A percentile compares a stretch with the other conserved stretches of the same genome.
phyloP scores from a whole-genome alignment of 1,284 basidiomycete species.

The Ustilago lituana region DNA sequence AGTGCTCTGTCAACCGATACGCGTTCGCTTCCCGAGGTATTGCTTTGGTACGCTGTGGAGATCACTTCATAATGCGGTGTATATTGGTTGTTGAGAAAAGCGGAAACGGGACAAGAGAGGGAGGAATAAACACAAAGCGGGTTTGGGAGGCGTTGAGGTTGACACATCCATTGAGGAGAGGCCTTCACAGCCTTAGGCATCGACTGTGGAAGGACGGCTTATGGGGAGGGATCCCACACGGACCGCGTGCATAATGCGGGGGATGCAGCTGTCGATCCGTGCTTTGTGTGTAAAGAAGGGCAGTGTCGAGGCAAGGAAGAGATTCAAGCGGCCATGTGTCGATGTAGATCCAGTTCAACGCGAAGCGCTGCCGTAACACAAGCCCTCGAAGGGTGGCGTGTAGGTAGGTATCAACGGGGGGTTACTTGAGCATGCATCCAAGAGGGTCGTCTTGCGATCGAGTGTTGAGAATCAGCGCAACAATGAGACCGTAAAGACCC shows the following conservation, averaged over 20 bases:
- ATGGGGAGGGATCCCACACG: no score
- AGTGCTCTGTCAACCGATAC: not conserved
- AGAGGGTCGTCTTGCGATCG: conserved; percentile 58
- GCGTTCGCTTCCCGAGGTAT: no score
- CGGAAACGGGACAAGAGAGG: conserved; percentile 2
- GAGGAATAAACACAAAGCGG: not conserved
- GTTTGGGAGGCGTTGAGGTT: not conserved
- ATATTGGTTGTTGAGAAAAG: conserved; percentile 36
- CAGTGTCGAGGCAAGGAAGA: not conserved
- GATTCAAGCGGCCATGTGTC: no score
- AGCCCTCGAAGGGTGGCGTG: not conserved
- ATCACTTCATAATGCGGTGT: conserved; percentile 31
- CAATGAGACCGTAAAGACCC: conserved; percentile 86
- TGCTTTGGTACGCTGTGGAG: not conserved
- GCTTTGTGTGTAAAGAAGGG: not conserved
- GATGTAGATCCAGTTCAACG: no score
- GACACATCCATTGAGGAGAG: conserved; percentile 5
- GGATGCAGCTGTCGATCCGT: not conserved
- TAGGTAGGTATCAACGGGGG: no score
- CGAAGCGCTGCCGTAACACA: no score
- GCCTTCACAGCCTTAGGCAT: not conserved
- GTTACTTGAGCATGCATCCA: conserved; percentile 52
- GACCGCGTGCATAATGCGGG: no score
- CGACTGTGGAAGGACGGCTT: no score
- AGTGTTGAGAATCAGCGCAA: conserved; percentile 87